Evolutionary conservation across 2,329 filamentous ascomycete species (phyloP).

Genomic region (Periconia sp.): DNA sequence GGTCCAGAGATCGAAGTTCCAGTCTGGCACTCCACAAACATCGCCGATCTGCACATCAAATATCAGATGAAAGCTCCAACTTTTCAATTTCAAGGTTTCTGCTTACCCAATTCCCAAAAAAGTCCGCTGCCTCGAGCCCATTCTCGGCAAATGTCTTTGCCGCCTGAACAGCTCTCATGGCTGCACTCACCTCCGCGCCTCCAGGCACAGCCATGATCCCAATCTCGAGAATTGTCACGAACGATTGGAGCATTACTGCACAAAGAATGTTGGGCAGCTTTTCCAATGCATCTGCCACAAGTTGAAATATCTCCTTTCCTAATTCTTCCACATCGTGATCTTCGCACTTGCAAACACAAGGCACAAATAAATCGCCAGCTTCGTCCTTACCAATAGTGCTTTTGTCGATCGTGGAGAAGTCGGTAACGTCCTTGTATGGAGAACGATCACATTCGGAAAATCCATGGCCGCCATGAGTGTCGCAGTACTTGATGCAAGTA

Average conservation of each 20-base stretch:
- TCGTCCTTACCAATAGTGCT: slow-evolving; percentile 2
- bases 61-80: too few species aligned
- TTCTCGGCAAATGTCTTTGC: slow-evolving; percentile 11
- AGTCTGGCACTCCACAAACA: too few species aligned
- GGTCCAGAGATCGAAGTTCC: too few species aligned
- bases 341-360: slow-evolving; percentile 6
- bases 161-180: slow-evolving; percentile 3
- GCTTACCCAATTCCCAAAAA: slow-evolving; percentile 11
- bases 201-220: slow-evolving; percentile 1
- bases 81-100: too few species aligned
- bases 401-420: background rate
- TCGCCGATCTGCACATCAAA: too few species aligned
- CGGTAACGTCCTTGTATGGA: slow-evolving; percentile 1
- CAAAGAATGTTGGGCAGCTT: slow-evolving; percentile 9
- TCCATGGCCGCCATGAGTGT: slow-evolving; percentile 7
- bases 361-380: slow-evolving; percentile 1
- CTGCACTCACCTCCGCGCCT: slow-evolving; percentile 2
- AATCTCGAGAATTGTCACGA: too few species aligned
- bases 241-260: too few species aligned
- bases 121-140: slow-evolving; percentile 4
- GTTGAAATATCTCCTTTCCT: slow-evolving; percentile 1
- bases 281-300: slow-evolving; percentile 6
- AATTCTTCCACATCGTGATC: slow-evolving; percentile 9
- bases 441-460: slow-evolving; percentile 10
- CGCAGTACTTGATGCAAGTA: slow-evolving; percentile 13